Base-by-base conservation (phyloP, 1,284 basidiomycete genomes). In the Cryptococcus wingfieldii region DNA sequence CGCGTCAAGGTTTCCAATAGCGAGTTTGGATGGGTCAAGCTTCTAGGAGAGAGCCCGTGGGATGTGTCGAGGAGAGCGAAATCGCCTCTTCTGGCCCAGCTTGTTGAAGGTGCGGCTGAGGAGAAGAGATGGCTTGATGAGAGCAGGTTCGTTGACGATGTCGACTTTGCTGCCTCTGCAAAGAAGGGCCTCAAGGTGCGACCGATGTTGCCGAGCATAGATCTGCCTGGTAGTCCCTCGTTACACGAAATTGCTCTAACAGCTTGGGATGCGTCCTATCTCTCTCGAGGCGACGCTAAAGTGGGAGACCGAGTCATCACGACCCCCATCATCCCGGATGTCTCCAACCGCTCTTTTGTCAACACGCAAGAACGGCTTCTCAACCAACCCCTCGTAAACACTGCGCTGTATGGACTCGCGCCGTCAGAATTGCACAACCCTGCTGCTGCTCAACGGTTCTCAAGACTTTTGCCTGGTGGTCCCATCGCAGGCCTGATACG, bases 381-480 rank as follows among this genome's bases (percentile, higher is more conserved):
- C 16, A 68, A 68, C 58, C 79, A 82, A 55, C 66, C 88, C 9
- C 63, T 86, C 43, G 86, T 92, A 71, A 83, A 86, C 4, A 75
- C 88, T 27, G 86, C 86, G 5, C 74, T 98, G 25, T 98, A 90
- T 72, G 96, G 96, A n/a, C 74, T 95, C 19, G 85, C 93, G 1
- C 82, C 18, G 73, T 94, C 27, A 81, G 46, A 47, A 27, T 13
- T 47, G n/a, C 25, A 47, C 25, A 25, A 47, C 16, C 25, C 25
- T 13, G n/a, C n/a, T 14, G 28, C 46, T 16, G 46, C 27, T 12
- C n/a, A 47, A 34, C 13, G n/a, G 31, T 34, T 47, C n/a, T 27
- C 25, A n/a, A n/a, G n/a, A n/a, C 25, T 47, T 27, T 6, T 27
- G 14, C 46, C 46, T n/a, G 31, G 46, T n/a, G 25, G 23, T 10